Conservation (phyloP, 768 basidiomycete species). For the Termitomyces sp. region DNA sequence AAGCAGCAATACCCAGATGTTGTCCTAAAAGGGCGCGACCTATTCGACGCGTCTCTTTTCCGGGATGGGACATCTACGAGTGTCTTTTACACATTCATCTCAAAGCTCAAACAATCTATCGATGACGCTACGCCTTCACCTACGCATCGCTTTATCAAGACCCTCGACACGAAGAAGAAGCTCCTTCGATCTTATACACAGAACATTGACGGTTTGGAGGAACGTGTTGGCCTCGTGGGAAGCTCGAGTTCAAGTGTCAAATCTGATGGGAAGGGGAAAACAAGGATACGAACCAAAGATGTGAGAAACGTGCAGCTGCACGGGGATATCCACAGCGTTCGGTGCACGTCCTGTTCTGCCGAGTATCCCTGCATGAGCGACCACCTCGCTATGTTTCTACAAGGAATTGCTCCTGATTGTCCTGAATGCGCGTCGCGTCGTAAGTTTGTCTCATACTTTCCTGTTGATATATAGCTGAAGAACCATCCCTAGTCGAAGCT, state of each 20-base stretch:
- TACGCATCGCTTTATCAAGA: slow-evolving; percentile 87
- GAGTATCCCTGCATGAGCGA: slow-evolving; percentile 66
- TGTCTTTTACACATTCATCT: slow-evolving; percentile 93
- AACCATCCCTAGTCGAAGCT: slow-evolving; percentile 48
- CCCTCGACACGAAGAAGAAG: slow-evolving; percentile 78
- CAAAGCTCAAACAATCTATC: slow-evolving; percentile 80
- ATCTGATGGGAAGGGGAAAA: slow-evolving; percentile 59
- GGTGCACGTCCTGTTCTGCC: slow-evolving; percentile 81
- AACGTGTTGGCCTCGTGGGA: slow-evolving; percentile 67
- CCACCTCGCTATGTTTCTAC: slow-evolving; percentile 57
- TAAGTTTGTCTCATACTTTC: slow-evolving; percentile 35
- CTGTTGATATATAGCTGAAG: slow-evolving; percentile 3
- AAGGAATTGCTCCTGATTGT: slow-evolving; percentile 77
- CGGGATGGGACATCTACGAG: slow-evolving; percentile 80
- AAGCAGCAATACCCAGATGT: slow-evolving; percentile 80
- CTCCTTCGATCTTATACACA: slow-evolving; percentile 92
- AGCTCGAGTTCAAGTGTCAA: slow-evolving; percentile 52
- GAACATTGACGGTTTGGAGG: slow-evolving; percentile 96
- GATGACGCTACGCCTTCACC: slow-evolving; percentile 75
- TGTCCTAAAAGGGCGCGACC: slow-evolving; percentile 87
- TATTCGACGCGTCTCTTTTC: slow-evolving; percentile 93
- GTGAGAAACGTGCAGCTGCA: slow-evolving; percentile 91
- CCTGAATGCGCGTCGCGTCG: slow-evolving; percentile 81
- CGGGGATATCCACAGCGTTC: slow-evolving; percentile 88
- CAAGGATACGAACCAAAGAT: slow-evolving; percentile 60